These are phyloP conservation scores for Isatis lusitanica DNA, from an alignment of 441 rosid genomes.

Conservation along the genomic window DNA sequence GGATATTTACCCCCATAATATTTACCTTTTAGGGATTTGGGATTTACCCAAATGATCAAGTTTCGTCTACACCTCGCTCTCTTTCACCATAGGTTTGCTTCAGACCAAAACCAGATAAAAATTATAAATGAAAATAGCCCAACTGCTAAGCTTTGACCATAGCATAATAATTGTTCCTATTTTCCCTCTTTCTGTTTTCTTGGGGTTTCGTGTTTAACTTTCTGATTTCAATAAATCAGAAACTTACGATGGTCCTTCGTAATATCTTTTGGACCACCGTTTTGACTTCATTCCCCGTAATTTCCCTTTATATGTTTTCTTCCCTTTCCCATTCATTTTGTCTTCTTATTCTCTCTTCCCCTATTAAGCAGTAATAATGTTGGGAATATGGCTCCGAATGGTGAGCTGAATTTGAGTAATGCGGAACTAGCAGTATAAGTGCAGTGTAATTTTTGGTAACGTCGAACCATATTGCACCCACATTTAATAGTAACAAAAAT, in stretches of 20 bases:
- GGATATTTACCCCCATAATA: not conserved
- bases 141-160: slow-evolving; percentile 84
- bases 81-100: slow-evolving; percentile 29
- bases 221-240: slow-evolving; percentile 37
- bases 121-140: slow-evolving; percentile 20
- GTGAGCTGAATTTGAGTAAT: too few relatives aligned
- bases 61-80: slow-evolving; percentile 29
- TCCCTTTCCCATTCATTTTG: slow-evolving; percentile 15
- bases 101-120: not conserved
- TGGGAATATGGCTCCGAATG: too few relatives aligned
- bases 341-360: not conserved
- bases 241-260: slow-evolving; percentile 50
- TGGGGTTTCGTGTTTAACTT: slow-evolving; percentile 30
- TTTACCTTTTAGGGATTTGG: slow-evolving; percentile 17
- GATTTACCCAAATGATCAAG: slow-evolving; percentile 28
- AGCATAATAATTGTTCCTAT: slow-evolving; percentile 27
- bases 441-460: too few relatives aligned
- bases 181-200: slow-evolving; percentile 17
- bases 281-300: slow-evolving; percentile 36
- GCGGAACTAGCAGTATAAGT: too few relatives aligned
- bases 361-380: not conserved
- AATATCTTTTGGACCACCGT: slow-evolving; percentile 28
- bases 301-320: slow-evolving; percentile 12
- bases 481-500: too few relatives aligned
- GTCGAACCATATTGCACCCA: too few relatives aligned